Evolutionary conservation across 345 rosid species (phyloP).

Genomic region (Pseudoturritis turrita): DNA sequence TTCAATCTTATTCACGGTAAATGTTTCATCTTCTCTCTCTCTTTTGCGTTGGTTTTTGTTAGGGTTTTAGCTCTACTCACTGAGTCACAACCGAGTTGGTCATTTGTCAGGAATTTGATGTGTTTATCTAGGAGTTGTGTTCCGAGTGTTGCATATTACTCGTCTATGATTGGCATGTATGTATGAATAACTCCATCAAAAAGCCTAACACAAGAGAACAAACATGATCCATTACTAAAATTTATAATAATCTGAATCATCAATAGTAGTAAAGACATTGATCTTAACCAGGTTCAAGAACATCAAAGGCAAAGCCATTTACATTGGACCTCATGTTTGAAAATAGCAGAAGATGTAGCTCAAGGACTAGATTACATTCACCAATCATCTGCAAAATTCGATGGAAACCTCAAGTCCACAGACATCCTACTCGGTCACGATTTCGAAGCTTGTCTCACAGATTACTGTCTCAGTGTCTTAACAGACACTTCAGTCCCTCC

Average conservation of each 20-base stretch:
- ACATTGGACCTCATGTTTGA: conserved; percentile 94
- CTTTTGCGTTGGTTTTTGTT: neutral
- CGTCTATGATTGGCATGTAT: neutral
- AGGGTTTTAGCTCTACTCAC: conserved; percentile 4
- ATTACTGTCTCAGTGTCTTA: conserved; percentile 63
- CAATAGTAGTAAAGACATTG: neutral
- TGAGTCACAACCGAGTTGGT: conserved; percentile 20
- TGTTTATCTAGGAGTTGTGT: conserved; percentile 19
- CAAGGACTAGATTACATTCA: conserved; percentile 77
- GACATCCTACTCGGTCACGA: conserved; percentile 83
- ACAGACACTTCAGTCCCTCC: conserved; percentile 39
- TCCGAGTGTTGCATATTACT: neutral
- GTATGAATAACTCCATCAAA: neutral
- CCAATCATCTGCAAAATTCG: conserved; percentile 58
- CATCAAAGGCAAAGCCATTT: conserved; percentile 78
- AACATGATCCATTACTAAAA: neutral
- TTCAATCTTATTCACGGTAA: conserved; percentile 81
- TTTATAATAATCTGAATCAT: neutral
- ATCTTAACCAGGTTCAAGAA: conserved; percentile 56
- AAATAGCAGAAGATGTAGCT: conserved; percentile 93
- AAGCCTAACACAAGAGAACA: too few relatives aligned
- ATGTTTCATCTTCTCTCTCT: neutral
- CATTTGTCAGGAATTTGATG: conserved; percentile 25
- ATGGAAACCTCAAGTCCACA: conserved; percentile 82
- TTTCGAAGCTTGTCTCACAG: conserved; percentile 85